Base-by-base conservation (phyloP, 2,329 filamentous ascomycete species). In the Claviceps digitariae region DNA sequence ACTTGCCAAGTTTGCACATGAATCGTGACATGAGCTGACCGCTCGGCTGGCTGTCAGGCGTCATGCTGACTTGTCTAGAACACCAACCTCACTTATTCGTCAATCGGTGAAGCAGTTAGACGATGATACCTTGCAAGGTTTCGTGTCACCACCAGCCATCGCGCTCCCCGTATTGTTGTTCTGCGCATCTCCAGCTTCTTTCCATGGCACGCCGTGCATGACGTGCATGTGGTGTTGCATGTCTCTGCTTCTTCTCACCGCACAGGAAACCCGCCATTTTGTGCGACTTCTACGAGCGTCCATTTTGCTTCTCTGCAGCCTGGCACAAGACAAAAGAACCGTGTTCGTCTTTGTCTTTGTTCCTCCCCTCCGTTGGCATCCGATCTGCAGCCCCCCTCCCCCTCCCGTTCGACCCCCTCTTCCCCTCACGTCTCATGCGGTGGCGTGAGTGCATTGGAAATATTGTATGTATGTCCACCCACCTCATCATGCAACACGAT, bases 261-360 rank as follows among this genome's bases (percentile, higher is more conserved):
- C 43, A 27, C 21, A 45, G 23, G 15, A 13, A 25, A 17, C 23
- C 15, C 23, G 2, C 6, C 43, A 20, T 36, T 10, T 38, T 23
- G 47, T 48, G 21, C 21, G 31, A 48, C 47, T 34, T 12, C 9
- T 23, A 1, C 21, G 20, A 38, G 29, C 13, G 38, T 45, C 38
- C n/a, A 34, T 36, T 23, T 21, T 27, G 1, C 27, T 49, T 31
- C 38, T 41, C 25, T 41, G 48, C 48, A 29, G 50, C 51, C 45
- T 62, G 61, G 4, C n/a, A 47, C 44, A 8, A 20, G n/a, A 20
- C 44, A 47, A 47, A 47, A 31, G 44, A 47, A 47, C 44, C 44
- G 25, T 23, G 25, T 47, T 20, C 25, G 9, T 27, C 13, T 20
- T n/a, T 12, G 4, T 25, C 56, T 29, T 34, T 12, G 10, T 34